Evolutionary conservation across 2,329 filamentous ascomycete genomes (phyloP).

Genomic region (Aspergillus sp.): DNA sequence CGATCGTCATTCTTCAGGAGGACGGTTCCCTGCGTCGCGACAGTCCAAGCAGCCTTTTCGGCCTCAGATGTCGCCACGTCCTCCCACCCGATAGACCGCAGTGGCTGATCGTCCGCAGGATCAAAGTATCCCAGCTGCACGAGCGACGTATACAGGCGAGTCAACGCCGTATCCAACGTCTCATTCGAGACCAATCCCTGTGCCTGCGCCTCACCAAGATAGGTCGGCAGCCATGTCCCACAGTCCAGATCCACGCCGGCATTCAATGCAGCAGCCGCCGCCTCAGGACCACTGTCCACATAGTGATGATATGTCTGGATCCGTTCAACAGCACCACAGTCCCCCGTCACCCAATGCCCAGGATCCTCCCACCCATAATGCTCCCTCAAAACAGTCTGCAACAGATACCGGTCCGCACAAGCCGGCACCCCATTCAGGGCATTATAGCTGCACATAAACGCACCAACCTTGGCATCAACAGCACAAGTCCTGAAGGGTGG

Average conservation of each 20-base stretch:
- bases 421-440: neutral
- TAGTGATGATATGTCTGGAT: neutral
- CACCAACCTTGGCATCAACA: neutral
- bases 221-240: neutral
- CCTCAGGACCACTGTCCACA: neutral
- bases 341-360: neutral
- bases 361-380: neutral
- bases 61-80: neutral
- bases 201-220: neutral
- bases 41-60: neutral
- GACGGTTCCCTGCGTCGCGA: neutral
- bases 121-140: neutral
- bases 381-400: neutral
- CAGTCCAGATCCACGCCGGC: neutral
- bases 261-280: neutral
- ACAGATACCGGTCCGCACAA: neutral
- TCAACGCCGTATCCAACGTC: neutral
- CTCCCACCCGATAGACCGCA: neutral
- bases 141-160: neutral
- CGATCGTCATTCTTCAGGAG: neutral
- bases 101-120: neutral
- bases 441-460: constrained; percentile 1
- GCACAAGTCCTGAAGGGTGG: neutral
- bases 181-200: neutral
- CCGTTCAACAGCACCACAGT: neutral